These are phyloP conservation scores for Rhododendron kiyosumense DNA, from an alignment of 148 eudicot species.

Conservation along the genomic window DNA sequence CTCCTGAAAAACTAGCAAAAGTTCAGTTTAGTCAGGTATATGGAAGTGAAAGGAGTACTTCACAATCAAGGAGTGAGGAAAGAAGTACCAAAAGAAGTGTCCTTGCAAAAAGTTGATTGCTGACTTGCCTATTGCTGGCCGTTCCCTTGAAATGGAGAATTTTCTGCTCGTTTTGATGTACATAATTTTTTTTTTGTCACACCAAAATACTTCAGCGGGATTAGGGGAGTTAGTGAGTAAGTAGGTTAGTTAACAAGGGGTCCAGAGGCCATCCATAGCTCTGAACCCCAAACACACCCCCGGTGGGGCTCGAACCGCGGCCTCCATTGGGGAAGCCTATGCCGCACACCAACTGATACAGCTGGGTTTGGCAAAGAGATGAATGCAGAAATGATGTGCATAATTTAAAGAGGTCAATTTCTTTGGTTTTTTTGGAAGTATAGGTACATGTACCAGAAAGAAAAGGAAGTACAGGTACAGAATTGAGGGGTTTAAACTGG, in stretches of 20 bases:
- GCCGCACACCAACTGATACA: no score
- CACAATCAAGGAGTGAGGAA: neutral
- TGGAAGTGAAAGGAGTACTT: neutral
- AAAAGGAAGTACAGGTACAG: neutral
- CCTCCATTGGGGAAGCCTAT: no score
- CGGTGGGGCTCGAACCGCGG: no score
- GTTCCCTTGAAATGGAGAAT: neutral
- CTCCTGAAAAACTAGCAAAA: neutral
- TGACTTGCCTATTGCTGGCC: neutral
- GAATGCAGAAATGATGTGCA: no score
- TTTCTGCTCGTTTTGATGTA: neutral
- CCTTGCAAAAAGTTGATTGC: neutral
- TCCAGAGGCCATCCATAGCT: no score
- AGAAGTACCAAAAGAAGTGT: slow-evolving; percentile 3
- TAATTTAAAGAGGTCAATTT: neutral
- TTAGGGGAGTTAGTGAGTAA: no score
- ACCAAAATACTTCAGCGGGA: no score
- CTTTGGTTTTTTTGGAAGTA: neutral
- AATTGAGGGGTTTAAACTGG: neutral
- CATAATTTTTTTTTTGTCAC: neutral
- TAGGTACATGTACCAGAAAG: neutral
- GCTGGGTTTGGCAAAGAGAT: no score
- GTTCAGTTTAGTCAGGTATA: neutral
- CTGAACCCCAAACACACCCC: no score
- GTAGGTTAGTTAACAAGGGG: no score